Conservation (phyloP, 140 eudicot species). For the Flaveria floridana region DNA sequence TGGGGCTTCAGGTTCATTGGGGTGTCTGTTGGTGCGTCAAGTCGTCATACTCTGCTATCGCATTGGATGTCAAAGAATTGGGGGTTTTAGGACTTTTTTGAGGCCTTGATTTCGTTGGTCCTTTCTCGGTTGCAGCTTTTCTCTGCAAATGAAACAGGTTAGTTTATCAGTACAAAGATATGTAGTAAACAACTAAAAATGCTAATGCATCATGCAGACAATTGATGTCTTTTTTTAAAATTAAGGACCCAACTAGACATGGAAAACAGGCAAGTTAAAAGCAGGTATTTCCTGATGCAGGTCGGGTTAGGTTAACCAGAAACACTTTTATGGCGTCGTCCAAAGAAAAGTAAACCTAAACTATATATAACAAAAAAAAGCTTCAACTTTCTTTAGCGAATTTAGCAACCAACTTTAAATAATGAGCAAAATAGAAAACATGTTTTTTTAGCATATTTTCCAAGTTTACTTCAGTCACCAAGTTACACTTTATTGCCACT, state of each 20-base stretch:
- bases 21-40: slow-evolving; percentile 36
- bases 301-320: too few relatives aligned
- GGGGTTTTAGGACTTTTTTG: slow-evolving; percentile 43
- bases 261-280: not conserved
- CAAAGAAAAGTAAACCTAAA: too few relatives aligned
- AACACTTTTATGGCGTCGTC: too few relatives aligned
- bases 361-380: too few relatives aligned
- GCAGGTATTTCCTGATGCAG: too few relatives aligned
- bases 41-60: slow-evolving; percentile 43
- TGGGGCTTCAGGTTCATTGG: slow-evolving; percentile 63
- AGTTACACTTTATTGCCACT: too few relatives aligned
- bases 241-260: not conserved
- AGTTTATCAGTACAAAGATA: not conserved
- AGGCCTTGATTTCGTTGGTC: slow-evolving; percentile 49
- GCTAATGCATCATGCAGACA: not conserved
- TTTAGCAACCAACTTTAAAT: too few relatives aligned
- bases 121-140: slow-evolving; percentile 58
- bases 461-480: too few relatives aligned
- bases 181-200: not conserved
- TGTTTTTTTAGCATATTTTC: too few relatives aligned
- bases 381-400: too few relatives aligned
- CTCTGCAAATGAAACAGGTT: slow-evolving; percentile 49
- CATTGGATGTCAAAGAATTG: slow-evolving; percentile 41
- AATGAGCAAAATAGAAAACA: too few relatives aligned
- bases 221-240: too few relatives aligned